Conservation (phyloP, 495 filamentous ascomycete genomes). For the Evansstolkia leycettana region DNA sequence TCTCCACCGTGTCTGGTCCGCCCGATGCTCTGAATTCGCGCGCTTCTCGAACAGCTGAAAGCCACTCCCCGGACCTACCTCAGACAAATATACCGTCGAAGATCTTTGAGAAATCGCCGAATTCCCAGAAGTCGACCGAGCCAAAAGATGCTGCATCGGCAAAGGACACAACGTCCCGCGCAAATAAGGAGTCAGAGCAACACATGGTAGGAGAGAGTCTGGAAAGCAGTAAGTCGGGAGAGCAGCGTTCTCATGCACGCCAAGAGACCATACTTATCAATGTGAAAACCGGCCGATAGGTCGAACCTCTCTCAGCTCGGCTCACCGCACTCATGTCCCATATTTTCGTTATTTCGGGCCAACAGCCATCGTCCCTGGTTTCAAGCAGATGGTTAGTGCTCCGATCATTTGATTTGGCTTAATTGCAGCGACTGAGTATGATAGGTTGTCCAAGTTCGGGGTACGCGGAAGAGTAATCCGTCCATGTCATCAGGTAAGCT, state of each 20-base stretch:
- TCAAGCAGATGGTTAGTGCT: conserved; percentile 66
- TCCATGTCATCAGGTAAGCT: conserved; percentile 35
- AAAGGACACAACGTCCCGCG: conserved; percentile 11
- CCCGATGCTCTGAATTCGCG: conserved; percentile 11
- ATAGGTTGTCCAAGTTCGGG: conserved; percentile 52
- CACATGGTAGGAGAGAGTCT: conserved; percentile 21
- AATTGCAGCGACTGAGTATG: conserved; percentile 1
- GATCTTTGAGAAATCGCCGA: conserved; percentile 9
- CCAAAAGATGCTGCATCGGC: conserved; percentile 10
- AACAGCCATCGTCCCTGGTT: conserved; percentile 82
- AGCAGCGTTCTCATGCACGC: not conserved
- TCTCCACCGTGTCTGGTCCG: conserved; percentile 6
- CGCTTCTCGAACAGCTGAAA: conserved; percentile 12
- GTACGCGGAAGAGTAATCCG: conserved; percentile 34
- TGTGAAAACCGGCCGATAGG: conserved; percentile 8
- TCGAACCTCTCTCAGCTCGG: conserved; percentile 29
- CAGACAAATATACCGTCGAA: conserved; percentile 4
- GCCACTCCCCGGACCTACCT: conserved; percentile 18
- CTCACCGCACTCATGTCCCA: conserved; percentile 53
- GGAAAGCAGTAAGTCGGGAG: conserved; percentile 24
- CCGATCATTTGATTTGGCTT: not conserved
- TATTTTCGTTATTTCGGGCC: conserved; percentile 84
- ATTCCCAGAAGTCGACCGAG: conserved; percentile 7
- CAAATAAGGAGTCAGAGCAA: conserved; percentile 21
- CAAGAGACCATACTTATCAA: conserved; percentile 7